Evolutionary conservation across 2,329 filamentous ascomycete genomes (phyloP).

Genomic region (Neopestalotiopsis clavispora): DNA sequence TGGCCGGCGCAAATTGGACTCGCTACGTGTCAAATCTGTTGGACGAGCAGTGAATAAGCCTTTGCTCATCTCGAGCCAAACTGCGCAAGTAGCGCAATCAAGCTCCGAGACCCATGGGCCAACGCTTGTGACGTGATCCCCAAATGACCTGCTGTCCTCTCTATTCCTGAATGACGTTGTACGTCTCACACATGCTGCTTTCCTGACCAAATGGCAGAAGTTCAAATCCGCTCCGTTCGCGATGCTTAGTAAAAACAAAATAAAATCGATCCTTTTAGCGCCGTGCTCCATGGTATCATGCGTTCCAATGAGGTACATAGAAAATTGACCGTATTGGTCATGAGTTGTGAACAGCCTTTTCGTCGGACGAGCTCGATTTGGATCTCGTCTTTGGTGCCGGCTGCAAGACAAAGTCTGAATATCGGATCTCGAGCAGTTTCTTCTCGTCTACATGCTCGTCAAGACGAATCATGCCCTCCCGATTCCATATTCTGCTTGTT

Average conservation of each 20-base stretch:
- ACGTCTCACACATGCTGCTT: neutral
- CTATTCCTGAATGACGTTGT: neutral
- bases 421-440: neutral
- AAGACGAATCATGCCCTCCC: constrained; percentile 29
- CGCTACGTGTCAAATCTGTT: neutral
- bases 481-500: constrained; percentile 21
- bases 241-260: neutral
- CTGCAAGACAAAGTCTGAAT: constrained; percentile 2
- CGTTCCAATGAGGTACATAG: neutral
- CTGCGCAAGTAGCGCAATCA: neutral
- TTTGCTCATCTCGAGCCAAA: neutral
- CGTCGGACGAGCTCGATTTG: neutral
- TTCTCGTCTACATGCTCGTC: constrained; percentile 20
- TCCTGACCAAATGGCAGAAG: neutral
- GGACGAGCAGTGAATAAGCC: neutral
- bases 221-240: neutral
- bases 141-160: neutral
- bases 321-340: neutral
- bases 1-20: neutral
- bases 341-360: neutral
- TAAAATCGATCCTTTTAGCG: constrained; percentile 6
- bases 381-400: constrained; percentile 10
- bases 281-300: constrained; percentile 16
- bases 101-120: neutral
- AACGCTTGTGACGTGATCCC: neutral